Evolutionary conservation across 495 filamentous ascomycete species (phyloP).

Genomic region (Schizothecium vesticola): DNA sequence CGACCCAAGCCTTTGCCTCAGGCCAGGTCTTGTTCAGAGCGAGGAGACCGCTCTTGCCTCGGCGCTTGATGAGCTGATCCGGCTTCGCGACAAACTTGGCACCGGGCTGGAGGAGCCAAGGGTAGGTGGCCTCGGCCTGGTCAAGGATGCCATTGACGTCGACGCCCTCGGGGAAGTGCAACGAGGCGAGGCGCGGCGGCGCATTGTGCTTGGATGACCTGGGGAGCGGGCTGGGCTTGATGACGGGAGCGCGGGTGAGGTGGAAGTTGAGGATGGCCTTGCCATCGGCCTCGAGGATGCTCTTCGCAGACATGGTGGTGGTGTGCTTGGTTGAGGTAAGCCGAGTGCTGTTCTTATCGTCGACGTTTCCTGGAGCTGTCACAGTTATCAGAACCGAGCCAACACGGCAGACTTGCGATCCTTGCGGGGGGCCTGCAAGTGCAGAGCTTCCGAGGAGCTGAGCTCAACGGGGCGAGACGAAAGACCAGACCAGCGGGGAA

Average conservation of each 20-base stretch:
- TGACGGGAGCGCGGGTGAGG: slow-evolving; percentile 94
- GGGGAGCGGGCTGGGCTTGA: slow-evolving; percentile 95
- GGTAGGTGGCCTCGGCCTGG: slow-evolving; percentile 91
- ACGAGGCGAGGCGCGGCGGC: slow-evolving; percentile 79
- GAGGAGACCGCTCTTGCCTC: slow-evolving; percentile 96
- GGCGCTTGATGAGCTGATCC: slow-evolving; percentile 98
- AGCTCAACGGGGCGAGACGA: neutral
- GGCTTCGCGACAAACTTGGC: slow-evolving; percentile 98
- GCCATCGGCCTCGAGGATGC: slow-evolving; percentile 97
- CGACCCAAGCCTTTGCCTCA: slow-evolving; percentile 89
- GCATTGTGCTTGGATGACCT: slow-evolving; percentile 82
- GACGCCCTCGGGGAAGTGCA: slow-evolving; percentile 88
- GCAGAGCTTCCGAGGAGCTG: neutral
- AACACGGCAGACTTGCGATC: neutral
- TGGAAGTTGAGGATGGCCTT: slow-evolving; percentile 99
- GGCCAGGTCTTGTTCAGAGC: slow-evolving; percentile 97
- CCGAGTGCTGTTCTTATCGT: slow-evolving; percentile 8
- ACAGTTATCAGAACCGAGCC: neutral
- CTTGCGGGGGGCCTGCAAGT: neutral
- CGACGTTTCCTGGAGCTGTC: neutral
- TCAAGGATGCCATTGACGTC: slow-evolving; percentile 80
- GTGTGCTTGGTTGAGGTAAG: slow-evolving; percentile 19
- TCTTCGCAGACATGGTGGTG: slow-evolving; percentile 89
- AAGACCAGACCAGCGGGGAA: neutral
- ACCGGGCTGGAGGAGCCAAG: slow-evolving; percentile 77